Conservation (phyloP, 176 grass and related monocot species). For the Ensete ventricosum region DNA sequence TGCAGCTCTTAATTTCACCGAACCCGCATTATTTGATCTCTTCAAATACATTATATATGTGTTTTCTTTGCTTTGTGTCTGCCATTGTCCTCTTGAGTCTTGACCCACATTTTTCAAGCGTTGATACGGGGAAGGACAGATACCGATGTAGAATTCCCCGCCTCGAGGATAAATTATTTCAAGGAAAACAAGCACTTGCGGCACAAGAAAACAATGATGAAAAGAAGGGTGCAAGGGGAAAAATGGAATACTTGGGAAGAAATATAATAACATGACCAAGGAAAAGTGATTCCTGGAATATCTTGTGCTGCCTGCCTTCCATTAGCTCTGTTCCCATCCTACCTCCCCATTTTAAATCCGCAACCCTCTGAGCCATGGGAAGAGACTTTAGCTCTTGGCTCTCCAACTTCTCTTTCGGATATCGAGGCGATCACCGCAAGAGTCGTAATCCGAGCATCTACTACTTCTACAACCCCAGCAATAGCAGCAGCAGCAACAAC, state of each 20-base stretch:
- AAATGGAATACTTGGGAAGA: not conserved
- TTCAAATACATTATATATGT: not conserved
- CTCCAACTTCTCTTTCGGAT: not conserved
- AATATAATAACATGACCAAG: not conserved
- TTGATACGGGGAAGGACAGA: not conserved
- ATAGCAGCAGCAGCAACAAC: not conserved
- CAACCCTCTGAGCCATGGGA: not conserved
- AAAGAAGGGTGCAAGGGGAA: too few species aligned
- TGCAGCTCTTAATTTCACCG: too few species aligned
- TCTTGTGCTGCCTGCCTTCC: not conserved
- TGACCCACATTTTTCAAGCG: conserved; percentile 8
- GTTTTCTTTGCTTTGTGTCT: not conserved
- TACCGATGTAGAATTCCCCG: not conserved
- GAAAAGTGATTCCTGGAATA: conserved; percentile 11
- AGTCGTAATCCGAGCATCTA: not conserved
- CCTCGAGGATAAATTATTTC: not conserved
- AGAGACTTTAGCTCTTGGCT: not conserved
- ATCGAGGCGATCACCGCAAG: not conserved
- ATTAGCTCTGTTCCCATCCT: not conserved
- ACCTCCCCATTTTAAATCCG: not conserved
- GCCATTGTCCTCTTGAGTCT: not conserved
- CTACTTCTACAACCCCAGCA: not conserved
- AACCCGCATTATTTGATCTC: too few species aligned
- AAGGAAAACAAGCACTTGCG: not conserved
- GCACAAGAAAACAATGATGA: not conserved